Evolutionary conservation across 345 rosid genomes (phyloP), one percentile per base, ranked within the genome.

Genomic region (Boechera divaricarpa): DNA sequence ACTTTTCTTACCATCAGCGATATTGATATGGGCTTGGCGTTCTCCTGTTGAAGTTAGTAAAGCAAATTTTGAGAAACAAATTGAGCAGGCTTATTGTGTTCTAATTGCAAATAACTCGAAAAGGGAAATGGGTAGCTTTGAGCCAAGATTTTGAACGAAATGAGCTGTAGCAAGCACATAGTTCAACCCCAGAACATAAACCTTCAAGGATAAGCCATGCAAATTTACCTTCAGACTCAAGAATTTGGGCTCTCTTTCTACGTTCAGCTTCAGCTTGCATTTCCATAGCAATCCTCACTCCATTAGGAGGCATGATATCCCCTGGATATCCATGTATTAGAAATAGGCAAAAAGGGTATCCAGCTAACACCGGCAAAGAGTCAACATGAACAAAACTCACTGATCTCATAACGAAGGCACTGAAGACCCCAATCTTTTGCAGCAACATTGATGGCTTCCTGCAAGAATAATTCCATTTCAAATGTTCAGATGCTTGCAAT

Each of bases 251-350:
- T 83, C 98, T 87, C 85, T 82, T 91, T 79, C 83, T 96, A 75
- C 95, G 96, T 70, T 96, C 98, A 61, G 98, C 99, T 85, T 96
- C 99, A 76, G 97, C 98, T 79, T 96, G 99, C 98, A 91, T 89
- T 84, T 93, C 99, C 99, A 96, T 96, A 75, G 99, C 99, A 72
- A 73, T 86, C 79, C 88, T 86, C 80, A 96, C 92, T 74, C 97
- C 97, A 53, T 86, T 83, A 62, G 98, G 99, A 26, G 98, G 98
- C 84, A 90, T 86, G 83, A 96, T 93, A 82, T 91, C 99, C 97
- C 96, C 99, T 96, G 72, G 28, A 70, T n/a, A 70, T 64, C 69
- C 56, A 78, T 52, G 48, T 10, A 47, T 59, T 67, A 70, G 45
- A 31, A 10, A 21, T 6, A 56, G 33, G 16, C 21, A 13, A 62